Percentiles rank a stretch among this genome's conserved stretches.
Conservation (phyloP, 768 basidiomycete species). For the Tricholoma terreum region DNA sequence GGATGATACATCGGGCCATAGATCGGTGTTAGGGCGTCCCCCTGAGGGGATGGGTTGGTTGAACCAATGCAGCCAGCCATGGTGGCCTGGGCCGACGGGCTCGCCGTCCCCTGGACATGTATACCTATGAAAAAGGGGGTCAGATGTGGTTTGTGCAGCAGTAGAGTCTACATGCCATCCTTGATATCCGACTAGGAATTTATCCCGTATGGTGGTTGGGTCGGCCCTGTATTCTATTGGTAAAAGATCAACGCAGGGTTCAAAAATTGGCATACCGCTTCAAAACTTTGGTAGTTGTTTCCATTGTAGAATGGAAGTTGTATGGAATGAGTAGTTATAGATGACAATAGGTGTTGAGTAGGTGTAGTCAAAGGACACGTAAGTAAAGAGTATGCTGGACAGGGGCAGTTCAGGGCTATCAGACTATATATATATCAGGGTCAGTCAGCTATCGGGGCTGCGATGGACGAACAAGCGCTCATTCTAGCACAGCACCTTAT, state of each 20-base stretch:
- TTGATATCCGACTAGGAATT: constrained; percentile 84
- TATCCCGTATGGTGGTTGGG: constrained; percentile 77
- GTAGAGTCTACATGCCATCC: constrained; percentile 57
- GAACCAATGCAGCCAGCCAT: constrained; percentile 89
- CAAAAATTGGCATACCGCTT: constrained; percentile 34
- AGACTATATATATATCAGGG: too few relatives aligned
- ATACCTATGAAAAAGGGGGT: constrained; percentile 48
- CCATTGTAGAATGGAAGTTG: too few relatives aligned
- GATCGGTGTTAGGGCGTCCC: constrained; percentile 69
- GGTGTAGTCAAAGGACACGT: too few relatives aligned
- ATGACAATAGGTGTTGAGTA: too few relatives aligned
- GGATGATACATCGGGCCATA: constrained; percentile 77
- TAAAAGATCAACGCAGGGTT: not conserved
- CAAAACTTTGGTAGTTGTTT: constrained; percentile 22
- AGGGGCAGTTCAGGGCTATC: too few relatives aligned
- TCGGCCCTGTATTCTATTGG: constrained; percentile 43
- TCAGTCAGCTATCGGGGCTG: too few relatives aligned
- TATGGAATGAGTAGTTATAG: too few relatives aligned
- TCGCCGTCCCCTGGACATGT: constrained; percentile 68
- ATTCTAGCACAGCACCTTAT: constrained; percentile 39
- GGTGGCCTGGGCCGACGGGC: constrained; percentile 67
- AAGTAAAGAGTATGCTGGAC: too few relatives aligned
- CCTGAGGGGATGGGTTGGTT: constrained; percentile 63
- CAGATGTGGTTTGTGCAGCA: not conserved
- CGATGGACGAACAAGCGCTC: constrained; percentile 42